phyloP scores from a whole-genome alignment of 1,284 basidiomycete species.

The Earliella scabrosa region DNA sequence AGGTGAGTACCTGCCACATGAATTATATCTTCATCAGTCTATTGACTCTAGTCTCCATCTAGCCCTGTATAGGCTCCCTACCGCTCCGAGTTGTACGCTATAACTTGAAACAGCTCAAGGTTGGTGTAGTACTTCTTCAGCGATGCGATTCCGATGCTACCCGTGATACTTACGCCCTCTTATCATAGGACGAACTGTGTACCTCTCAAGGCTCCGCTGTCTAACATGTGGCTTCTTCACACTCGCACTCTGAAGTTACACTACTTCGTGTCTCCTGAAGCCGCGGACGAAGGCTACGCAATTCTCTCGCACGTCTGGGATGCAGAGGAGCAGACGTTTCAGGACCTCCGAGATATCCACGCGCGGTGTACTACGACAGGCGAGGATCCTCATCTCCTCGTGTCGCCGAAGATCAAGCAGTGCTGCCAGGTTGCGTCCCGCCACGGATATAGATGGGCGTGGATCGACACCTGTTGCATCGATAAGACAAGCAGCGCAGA shows the following conservation, averaged over 20 bases:
- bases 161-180: no score
- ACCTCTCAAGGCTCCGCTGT: no score
- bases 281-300: background rate
- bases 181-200: no score
- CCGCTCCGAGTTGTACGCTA: no score
- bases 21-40: no score
- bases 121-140: no score
- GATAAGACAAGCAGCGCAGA: constrained; percentile 15
- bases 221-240: constrained; percentile 4
- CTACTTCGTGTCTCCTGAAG: background rate
- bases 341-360: background rate
- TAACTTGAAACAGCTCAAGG: no score
- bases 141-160: no score
- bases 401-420: constrained; percentile 1
- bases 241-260: background rate
- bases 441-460: constrained; percentile 5
- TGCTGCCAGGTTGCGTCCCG: constrained; percentile 3
- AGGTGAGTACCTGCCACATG: no score
- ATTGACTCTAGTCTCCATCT: no score
- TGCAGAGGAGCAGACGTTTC: background rate
- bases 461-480: constrained; percentile 17
- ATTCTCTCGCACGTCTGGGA: constrained; percentile 7
- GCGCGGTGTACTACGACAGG: background rate
- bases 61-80: no score
- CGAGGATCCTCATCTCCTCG: constrained; percentile 4